phyloP scores from a whole-genome alignment of 2,329 filamentous ascomycete genomes.

The Periconia digitata region DNA sequence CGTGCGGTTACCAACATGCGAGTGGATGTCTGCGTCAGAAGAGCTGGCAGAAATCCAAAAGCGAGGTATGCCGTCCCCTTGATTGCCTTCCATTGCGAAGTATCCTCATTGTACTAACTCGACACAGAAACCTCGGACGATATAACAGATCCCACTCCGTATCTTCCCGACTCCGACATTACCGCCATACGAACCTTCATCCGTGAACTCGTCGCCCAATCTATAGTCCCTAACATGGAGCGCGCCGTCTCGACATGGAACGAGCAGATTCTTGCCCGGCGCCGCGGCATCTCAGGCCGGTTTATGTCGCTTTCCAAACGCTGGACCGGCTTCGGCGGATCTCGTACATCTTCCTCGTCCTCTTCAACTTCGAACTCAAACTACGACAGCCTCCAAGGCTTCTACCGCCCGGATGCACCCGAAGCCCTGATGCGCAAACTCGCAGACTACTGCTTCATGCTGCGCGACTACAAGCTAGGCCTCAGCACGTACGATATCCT shows the following conservation, averaged over 20 bases:
- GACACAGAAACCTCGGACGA: slow-evolving; percentile 64
- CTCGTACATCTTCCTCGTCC: slow-evolving; percentile 57
- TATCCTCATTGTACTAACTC: slow-evolving; percentile 9
- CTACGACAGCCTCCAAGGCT: slow-evolving; percentile 76
- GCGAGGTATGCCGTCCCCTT: slow-evolving; percentile 52
- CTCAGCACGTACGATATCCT: slow-evolving; percentile 90
- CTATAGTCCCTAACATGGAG: slow-evolving; percentile 95
- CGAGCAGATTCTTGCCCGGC: slow-evolving; percentile 88
- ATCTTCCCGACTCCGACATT: slow-evolving; percentile 89
- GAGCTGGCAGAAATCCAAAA: slow-evolving; percentile 74
- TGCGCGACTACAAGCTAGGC: slow-evolving; percentile 92
- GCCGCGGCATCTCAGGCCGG: slow-evolving; percentile 86
- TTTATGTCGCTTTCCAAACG: slow-evolving; percentile 92
- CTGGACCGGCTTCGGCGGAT: slow-evolving; percentile 79
- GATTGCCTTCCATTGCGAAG: neutral
- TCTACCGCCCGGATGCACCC: slow-evolving; percentile 79
- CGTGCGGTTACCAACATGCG: slow-evolving; percentile 74
- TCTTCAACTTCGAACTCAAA: slow-evolving; percentile 61
- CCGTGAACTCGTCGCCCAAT: slow-evolving; percentile 93
- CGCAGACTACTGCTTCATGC: slow-evolving; percentile 94
- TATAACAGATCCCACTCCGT: slow-evolving; percentile 70
- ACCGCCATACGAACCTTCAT: slow-evolving; percentile 87
- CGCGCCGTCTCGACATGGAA: slow-evolving; percentile 91
- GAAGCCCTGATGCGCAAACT: slow-evolving; percentile 93
- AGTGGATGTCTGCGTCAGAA: slow-evolving; percentile 88